Evolutionary conservation across 2,329 filamentous ascomycete species (phyloP), one percentile per base, ranked within the genome.

Genomic region (Diaporthe sp.): DNA sequence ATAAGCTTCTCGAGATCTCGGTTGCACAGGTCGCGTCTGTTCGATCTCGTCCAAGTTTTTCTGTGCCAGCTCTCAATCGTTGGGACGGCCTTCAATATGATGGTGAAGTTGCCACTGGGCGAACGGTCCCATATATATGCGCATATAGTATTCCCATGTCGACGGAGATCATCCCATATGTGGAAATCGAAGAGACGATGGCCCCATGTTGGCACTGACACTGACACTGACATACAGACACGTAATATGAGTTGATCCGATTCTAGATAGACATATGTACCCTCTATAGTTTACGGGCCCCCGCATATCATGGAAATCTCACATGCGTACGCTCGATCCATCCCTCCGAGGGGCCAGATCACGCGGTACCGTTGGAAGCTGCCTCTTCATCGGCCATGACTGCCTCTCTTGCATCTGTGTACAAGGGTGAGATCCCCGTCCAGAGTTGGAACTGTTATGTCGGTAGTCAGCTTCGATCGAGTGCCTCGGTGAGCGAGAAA

Each of bases 371-470:
- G 28, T 62, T 51, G 49, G 55, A 53, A 5, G 42, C 39, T n/a
- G 71, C 73, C 25, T 31, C 49, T 73, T 80, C 81, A 12, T 82
- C 82, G 12, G 85, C 87, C 77, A 91, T 83, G 6, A 92, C 91
- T 39, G 90, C 90, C 1, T 85, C 88, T 79, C 93, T 90, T 46
- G 94, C 94, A 82, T 94, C 89, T 8, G 87, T 85, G 83, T 95
- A 96, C 60, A 95, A 82, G 12, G 95, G 94, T 75, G 86, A 90
- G 79, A 98, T 95, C 39, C 91, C 94, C 1, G 94, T 97, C 95
- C 95, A 98, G 73, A 93, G 89, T 85, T 95, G 90, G 84, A 95
- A 96, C 92, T 94, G 79, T 34, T 75, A 49, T 62, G 22, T 34
- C 51, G 31, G 49, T 25, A 71, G 76, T 79, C 76, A 80, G 81